Evolutionary conservation across 345 rosid genomes (phyloP), one percentile per base, ranked within the genome.

Genomic region (Eutrema japonicum): DNA sequence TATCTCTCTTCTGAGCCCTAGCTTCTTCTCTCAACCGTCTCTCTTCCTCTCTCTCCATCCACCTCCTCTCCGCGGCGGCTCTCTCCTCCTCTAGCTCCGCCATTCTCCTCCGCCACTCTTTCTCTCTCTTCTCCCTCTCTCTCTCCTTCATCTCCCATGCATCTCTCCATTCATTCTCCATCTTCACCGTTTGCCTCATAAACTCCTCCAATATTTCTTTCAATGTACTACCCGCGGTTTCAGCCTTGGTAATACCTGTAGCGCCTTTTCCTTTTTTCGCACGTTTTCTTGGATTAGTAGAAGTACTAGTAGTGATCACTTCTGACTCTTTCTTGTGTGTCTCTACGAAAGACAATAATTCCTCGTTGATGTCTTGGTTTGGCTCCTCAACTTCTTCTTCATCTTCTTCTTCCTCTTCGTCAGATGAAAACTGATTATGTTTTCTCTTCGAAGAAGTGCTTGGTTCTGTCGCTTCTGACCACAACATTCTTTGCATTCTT

Each of bases 1-100:
- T 82, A 52, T 95, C 99, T 71, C 97, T 87, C 71, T 84, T 95
- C 78, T 92, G 96, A 70, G 99, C 98, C 88, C 97, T 85, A 84
- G 85, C 88, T 70, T 95, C 99, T 56, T 92, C 97, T 70, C 97
- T 89, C 40, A 80, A 47, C 37, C 90, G 85, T 63, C 99, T 86
- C 82, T 95, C 94, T 72, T 95, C 99, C 59, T 92, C 99, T 77
- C 85, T 83, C 62, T 95, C 98, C 77, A 91, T 86, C 96, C 97
- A 95, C 63, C 86, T 78, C 67, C 88, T 86, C 41, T 95, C 99
- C 79, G 89, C 77, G 79, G 87, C 82, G 16, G 86, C 64, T 88
- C 98, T 87, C 79, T 92, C 97, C 7, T 88, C 92, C 82, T 95
- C 99, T 14, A 95, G 54, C 0, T 84, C 90, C 57, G 85, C 90